These are phyloP conservation scores for Boletus subparvulus DNA, from an alignment of 768 basidiomycete genomes.

Conservation along the genomic window DNA sequence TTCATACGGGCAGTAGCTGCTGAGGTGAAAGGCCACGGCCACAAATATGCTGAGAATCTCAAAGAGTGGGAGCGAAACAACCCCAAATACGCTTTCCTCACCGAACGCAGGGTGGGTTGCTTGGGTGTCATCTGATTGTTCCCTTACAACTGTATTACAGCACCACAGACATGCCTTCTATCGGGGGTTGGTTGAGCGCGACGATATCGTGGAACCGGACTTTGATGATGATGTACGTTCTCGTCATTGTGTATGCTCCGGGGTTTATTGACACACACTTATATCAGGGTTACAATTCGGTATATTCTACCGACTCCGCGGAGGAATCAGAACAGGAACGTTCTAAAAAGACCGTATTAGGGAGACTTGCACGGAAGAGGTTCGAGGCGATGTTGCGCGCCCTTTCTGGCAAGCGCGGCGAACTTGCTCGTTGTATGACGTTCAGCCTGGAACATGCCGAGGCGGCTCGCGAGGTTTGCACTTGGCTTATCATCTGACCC, in stretches of 20 bases:
- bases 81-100: slow-evolving; percentile 78
- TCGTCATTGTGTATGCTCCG: not conserved
- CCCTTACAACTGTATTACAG: slow-evolving; percentile 36
- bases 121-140: not conserved
- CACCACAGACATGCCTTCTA: slow-evolving; percentile 73
- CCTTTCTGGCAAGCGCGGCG: slow-evolving; percentile 81
- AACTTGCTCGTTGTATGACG: slow-evolving; percentile 94
- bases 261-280: slow-evolving; percentile 9
- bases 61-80: slow-evolving; percentile 77
- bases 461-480: slow-evolving; percentile 82
- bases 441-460: slow-evolving; percentile 97
- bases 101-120: slow-evolving; percentile 49
- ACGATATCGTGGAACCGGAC: slow-evolving; percentile 55
- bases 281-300: slow-evolving; percentile 76
- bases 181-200: slow-evolving; percentile 62
- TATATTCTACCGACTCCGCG: slow-evolving; percentile 90
- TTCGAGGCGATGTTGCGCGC: slow-evolving; percentile 91
- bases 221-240: slow-evolving; percentile 75
- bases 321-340: slow-evolving; percentile 92
- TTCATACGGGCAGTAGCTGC: slow-evolving; percentile 87
- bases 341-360: slow-evolving; percentile 71
- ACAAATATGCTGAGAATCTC: slow-evolving; percentile 71
- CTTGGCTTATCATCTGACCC: not conserved
- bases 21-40: slow-evolving; percentile 79
- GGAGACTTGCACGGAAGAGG: slow-evolving; percentile 73